Base-by-base conservation (phyloP, 441 rosid species). In the Adansonia rubrostipa region DNA sequence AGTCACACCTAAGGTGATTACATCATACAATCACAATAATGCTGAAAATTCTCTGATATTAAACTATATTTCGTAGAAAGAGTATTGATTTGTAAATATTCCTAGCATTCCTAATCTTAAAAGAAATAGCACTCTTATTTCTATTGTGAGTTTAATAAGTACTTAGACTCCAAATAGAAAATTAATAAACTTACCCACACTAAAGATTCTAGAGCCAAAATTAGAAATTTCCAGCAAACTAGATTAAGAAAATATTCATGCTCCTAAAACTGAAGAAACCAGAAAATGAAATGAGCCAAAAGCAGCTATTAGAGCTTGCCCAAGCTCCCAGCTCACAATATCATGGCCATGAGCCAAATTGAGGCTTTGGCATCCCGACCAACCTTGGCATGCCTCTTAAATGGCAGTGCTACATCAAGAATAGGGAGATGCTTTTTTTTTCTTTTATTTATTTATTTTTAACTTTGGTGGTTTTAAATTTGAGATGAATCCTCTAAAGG, bases 121-220 rank as follows among this genome's bases (percentile, higher is more conserved):
- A 48, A 71, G 14, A 51, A 28, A 28, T 71, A 71, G 13, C 28
- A 28, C 36, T 22, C 58, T 22, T 48, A 22, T 48, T 69, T 7
- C 6, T 40, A 65, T 48, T 24, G 22, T 50, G 58, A 69, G 6
- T 20, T 69, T 10, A 68, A 68, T 40, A 68, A 47, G 20, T 68
- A 68, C 56, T 68, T 65, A 70, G 58, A 50, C 74, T 50, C 22
- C 22, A 71, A 28, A 51, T 51, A 28, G 61, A 51, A 51, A 71
- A 51, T 28, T 51, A 71, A 71, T 24, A 71, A 71, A 15, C 36
- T 71, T 48, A 70, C 44, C 58, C 58, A 13, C 36, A 48, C 7
- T 48, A 24, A 50, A 48, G 58, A 48, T 24, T 69, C 73, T 69
- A 48, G 13, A 48, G 42, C 7, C 10, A 36, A 50, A 70, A 51